A percentile compares a stretch with the other conserved stretches of the same genome.
phyloP scores from a whole-genome alignment of 371 early-diverging fungal genomes.

The Mucor lusitanicus region DNA sequence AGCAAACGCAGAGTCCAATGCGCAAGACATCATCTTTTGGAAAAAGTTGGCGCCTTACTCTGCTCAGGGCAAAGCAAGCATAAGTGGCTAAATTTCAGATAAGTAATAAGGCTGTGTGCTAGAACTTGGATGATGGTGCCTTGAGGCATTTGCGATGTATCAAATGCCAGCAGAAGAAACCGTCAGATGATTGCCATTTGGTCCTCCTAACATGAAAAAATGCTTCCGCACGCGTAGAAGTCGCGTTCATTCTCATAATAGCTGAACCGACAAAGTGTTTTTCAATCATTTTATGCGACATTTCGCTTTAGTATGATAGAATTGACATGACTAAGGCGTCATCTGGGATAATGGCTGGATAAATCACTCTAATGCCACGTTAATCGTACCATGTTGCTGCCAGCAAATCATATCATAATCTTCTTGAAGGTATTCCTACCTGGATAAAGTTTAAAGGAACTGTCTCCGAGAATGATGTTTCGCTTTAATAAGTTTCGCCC shows the following conservation, averaged over 20 bases:
- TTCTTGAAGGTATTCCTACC: not conserved
- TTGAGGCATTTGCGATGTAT: not conserved
- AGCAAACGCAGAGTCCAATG: no score
- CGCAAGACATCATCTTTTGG: not conserved
- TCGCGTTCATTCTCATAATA: no score
- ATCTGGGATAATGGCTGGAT: no score
- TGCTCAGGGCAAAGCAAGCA: not conserved
- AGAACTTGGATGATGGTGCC: not conserved
- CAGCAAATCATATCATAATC: not conserved
- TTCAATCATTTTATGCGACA: no score
- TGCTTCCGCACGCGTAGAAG: no score
- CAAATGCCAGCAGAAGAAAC: not conserved
- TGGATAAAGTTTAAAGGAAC: not conserved
- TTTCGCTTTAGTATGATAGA: no score
- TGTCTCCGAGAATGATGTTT: not conserved
- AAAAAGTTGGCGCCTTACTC: not conserved
- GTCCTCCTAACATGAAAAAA: no score
- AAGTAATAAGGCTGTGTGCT: no score
- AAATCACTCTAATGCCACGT: not conserved
- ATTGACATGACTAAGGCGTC: no score
- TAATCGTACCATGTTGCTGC: not conserved
- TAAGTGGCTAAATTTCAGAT: no score
- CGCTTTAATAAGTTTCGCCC: not conserved
- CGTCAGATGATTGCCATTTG: no score
- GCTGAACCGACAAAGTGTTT: no score